These are phyloP conservation scores for Aspergillus spinulosporus DNA, from an alignment of 2,329 filamentous ascomycete species.

Conservation along the genomic window DNA sequence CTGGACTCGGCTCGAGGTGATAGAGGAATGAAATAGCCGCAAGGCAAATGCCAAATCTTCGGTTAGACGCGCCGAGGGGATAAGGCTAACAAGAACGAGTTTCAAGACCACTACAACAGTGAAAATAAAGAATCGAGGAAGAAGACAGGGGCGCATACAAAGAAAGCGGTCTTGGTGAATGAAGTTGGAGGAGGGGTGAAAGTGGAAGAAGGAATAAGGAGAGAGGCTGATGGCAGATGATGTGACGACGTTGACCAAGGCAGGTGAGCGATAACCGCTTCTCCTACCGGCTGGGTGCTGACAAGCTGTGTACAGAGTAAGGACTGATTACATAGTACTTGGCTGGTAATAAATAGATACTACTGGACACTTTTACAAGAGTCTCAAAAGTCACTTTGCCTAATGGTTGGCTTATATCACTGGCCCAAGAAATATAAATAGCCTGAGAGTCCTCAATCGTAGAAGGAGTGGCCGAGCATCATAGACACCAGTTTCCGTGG, in stretches of 20 bases:
- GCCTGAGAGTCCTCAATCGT: not conserved
- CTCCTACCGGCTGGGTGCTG: constrained; percentile 7
- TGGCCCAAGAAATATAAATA: constrained; percentile 5
- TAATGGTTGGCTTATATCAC: not conserved
- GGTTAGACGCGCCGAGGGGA: constrained; percentile 8
- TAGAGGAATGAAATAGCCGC: not conserved
- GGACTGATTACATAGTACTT: constrained; percentile 7
- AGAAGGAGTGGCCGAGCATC: not conserved
- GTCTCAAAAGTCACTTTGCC: not conserved
- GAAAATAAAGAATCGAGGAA: not conserved
- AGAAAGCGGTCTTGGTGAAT: not conserved
- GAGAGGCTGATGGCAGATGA: constrained; percentile 13
- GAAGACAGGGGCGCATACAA: not conserved
- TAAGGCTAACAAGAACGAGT: constrained; percentile 2
- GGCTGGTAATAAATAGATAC: not conserved
- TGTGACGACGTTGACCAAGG: constrained; percentile 13
- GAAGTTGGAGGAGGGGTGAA: not conserved
- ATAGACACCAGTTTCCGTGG: not conserved
- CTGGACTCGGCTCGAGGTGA: not conserved
- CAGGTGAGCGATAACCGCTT: constrained; percentile 1
- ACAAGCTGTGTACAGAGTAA: not conserved
- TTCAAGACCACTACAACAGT: not conserved
- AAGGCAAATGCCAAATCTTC: not conserved
- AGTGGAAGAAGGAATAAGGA: constrained; percentile 3
- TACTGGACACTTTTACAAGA: not conserved